phyloP scores from a whole-genome alignment of 2,329 filamentous ascomycete species.

The Aaosphaeria arxii region DNA sequence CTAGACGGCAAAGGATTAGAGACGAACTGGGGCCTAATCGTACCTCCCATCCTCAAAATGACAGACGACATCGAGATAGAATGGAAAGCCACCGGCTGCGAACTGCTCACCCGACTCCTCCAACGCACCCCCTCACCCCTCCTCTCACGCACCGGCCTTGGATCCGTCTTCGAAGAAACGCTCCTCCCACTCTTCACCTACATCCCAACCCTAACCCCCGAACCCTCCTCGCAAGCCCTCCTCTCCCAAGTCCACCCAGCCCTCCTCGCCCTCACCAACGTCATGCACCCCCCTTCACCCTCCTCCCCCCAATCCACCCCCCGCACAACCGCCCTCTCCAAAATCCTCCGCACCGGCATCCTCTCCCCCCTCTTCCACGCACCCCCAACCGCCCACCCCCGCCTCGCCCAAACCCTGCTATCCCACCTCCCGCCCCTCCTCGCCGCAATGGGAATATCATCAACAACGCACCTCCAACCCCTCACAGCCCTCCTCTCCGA shows the following conservation, averaged over 20 bases:
- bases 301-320: constrained; percentile 5
- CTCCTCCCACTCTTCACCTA: constrained; percentile 71
- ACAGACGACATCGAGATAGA: constrained; percentile 59
- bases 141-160: constrained; percentile 62
- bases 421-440: constrained; percentile 51
- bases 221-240: constrained; percentile 64
- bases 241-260: constrained; percentile 65
- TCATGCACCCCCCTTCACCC: constrained; percentile 36
- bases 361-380: constrained; percentile 53
- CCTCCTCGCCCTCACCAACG: constrained; percentile 56
- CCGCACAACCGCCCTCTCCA: constrained; percentile 41
- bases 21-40: constrained; percentile 64
- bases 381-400: constrained; percentile 50
- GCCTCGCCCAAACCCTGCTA: constrained; percentile 58
- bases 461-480: constrained; percentile 67
- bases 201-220: constrained; percentile 73
- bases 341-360: constrained; percentile 41
- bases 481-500: constrained; percentile 65
- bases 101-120: constrained; percentile 56
- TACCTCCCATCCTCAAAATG: constrained; percentile 67
- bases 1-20: constrained; percentile 50
- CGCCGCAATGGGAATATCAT: constrained; percentile 57
- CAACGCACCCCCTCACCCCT: constrained; percentile 51
- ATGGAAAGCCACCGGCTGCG: constrained; percentile 57
- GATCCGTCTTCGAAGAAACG: constrained; percentile 65